Base-by-base conservation (phyloP, 495 filamentous ascomycete species). In the Hypomontagnella monticulosa region DNA sequence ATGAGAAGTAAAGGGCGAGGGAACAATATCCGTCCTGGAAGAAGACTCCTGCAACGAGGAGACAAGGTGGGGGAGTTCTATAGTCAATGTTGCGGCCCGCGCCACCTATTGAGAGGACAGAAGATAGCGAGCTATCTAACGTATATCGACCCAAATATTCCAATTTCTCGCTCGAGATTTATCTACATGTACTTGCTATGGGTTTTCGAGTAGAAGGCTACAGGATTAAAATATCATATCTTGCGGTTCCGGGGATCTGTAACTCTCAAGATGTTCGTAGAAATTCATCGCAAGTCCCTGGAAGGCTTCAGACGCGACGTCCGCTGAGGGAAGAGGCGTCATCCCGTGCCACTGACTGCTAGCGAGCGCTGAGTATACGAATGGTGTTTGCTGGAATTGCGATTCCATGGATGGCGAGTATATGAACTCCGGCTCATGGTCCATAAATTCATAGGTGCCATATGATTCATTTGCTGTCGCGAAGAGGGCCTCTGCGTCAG, bases 201-300 rank as follows among this genome's bases (percentile, higher is more conserved):
- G 23, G n/a, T n/a, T n/a, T n/a, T n/a, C 23, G 23, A 27, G 23
- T 6, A 27, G 23, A 27, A 27, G 23, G 2, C 6, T 27, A 27
- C 4, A 38, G 8, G 4, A 9, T 47, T 8, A 61, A 9, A 53
- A 23, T 19, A 34, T 38, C 20, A 61, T 34, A 36, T 61, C 57
- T 19, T 20, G 12, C 32, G 48, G 38, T 32, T 61, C 48, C 12
- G 48, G 57, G 16, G 57, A 53, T 7, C 18, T 1, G 40, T 23
- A 61, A 6, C 7, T 18, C 4, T 38, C 57, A n/a, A 53, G 9
- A 14, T 46, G 14, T 18, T 30, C 4, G 16, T 6, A 18, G 14
- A 30, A 8, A 30, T 36, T 33, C 23, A 11, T 11, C 10, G 16
- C 11, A 15, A 16, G 15, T 14, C n/a, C 57, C 11, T 23, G 12